Conservation (phyloP, 129 eudicot genomes). For the Gnaphalium uliginosum region DNA sequence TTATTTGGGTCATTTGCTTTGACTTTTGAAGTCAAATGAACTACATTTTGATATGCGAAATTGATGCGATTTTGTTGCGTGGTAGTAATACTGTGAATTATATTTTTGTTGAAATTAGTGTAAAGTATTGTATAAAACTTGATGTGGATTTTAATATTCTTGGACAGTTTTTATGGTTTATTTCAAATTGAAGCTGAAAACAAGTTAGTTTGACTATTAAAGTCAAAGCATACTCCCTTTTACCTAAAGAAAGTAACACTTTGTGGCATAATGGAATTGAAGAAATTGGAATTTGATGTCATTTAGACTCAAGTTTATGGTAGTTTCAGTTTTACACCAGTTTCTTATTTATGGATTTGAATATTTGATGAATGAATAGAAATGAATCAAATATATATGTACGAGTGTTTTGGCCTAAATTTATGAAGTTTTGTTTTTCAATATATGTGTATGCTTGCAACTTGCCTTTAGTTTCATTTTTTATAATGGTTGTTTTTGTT, state of each 20-base stretch:
- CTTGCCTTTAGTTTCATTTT: too few relatives aligned
- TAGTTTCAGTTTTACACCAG: not conserved
- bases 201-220: slow-evolving; percentile 26
- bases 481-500: too few relatives aligned
- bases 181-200: not conserved
- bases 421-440: too few relatives aligned
- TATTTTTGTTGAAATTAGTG: not conserved
- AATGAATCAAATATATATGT: too few relatives aligned
- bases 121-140: not conserved
- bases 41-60: slow-evolving; percentile 11
- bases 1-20: not conserved
- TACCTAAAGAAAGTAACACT: not conserved
- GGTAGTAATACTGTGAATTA: not conserved
- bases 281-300: slow-evolving; percentile 8
- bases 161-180: not conserved
- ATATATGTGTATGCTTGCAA: too few relatives aligned
- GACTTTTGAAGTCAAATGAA: slow-evolving; percentile 32
- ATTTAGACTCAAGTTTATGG: not conserved
- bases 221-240: slow-evolving; percentile 16
- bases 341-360: too few relatives aligned
- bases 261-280: slow-evolving; percentile 2
- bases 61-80: slow-evolving; percentile 14
- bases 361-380: too few relatives aligned
- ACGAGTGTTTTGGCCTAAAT: too few relatives aligned
- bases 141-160: not conserved